These are phyloP conservation scores for Knufia fluminis DNA, from an alignment of 2,329 filamentous ascomycete genomes.

Conservation along the genomic window DNA sequence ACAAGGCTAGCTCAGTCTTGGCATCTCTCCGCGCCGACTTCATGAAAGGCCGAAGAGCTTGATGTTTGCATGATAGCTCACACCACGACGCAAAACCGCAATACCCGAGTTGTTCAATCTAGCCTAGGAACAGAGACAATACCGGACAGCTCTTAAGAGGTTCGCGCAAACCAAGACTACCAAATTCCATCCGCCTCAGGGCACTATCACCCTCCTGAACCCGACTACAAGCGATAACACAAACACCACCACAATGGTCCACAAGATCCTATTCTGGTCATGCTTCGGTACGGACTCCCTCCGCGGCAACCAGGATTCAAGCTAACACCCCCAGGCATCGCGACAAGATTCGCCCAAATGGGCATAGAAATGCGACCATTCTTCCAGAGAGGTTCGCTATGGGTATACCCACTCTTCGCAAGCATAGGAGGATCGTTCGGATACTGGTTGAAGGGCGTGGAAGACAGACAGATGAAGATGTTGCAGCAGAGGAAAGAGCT, in stretches of 20 bases:
- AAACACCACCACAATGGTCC: slow-evolving; percentile 34
- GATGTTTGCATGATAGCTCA: not conserved
- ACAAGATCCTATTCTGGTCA: slow-evolving; percentile 46
- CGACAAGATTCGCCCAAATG: slow-evolving; percentile 89
- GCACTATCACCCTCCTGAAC: not conserved
- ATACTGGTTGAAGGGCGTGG: slow-evolving; percentile 91
- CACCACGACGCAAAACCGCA: not conserved
- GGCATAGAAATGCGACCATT: slow-evolving; percentile 97
- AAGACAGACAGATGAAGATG: slow-evolving; percentile 68
- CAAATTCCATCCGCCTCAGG: not conserved
- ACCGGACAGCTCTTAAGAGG: too few relatives aligned
- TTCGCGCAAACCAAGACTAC: too few relatives aligned
- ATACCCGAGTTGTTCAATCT: too few relatives aligned
- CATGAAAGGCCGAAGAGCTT: not conserved
- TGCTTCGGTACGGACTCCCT: slow-evolving; percentile 57
- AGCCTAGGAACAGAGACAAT: too few relatives aligned
- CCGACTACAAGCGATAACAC: not conserved
- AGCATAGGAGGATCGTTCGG: slow-evolving; percentile 82
- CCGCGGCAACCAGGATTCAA: not conserved
- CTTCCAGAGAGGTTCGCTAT: slow-evolving; percentile 73
- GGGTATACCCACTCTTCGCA: slow-evolving; percentile 86
- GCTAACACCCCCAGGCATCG: slow-evolving; percentile 56
- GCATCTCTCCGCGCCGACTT: not conserved
- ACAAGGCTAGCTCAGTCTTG: not conserved
- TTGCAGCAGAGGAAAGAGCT: slow-evolving; percentile 68